A percentile compares a stretch with the other conserved stretches of the same genome.
Conservation (phyloP, 768 basidiomycete species). For the Termitomyces bulborhizus region DNA sequence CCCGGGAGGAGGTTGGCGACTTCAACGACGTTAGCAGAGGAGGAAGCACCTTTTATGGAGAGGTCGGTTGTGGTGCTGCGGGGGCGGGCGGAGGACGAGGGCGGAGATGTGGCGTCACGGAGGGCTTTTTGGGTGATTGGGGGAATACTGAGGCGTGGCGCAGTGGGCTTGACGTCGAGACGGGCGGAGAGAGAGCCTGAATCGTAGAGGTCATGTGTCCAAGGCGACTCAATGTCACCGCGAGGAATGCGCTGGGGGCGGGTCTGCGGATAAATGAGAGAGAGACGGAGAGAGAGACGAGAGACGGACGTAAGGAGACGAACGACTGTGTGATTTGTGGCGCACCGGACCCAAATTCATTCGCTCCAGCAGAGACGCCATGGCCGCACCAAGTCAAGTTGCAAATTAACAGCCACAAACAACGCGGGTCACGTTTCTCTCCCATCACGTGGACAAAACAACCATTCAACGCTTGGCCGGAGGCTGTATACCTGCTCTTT, state of each 20-base stretch:
- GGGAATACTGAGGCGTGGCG: constrained; percentile 47
- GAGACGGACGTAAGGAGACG: constrained; percentile 2
- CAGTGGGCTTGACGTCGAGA: constrained; percentile 34
- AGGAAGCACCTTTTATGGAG: constrained; percentile 65
- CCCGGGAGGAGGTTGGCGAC: constrained; percentile 69
- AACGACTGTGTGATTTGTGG: constrained; percentile 21
- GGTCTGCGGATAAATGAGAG: constrained; percentile 27
- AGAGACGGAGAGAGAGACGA: too few relatives aligned
- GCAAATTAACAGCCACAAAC: not conserved
- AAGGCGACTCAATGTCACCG: constrained; percentile 58
- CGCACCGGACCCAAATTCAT: constrained; percentile 43
- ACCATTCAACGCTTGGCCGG: too few relatives aligned
- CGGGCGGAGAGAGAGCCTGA: constrained; percentile 57
- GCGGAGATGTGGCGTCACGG: constrained; percentile 41
- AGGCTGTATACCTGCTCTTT: too few relatives aligned
- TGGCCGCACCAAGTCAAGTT: constrained; percentile 23
- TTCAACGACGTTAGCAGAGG: constrained; percentile 63
- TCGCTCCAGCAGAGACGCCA: constrained; percentile 58
- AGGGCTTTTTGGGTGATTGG: constrained; percentile 55
- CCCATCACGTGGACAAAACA: too few relatives aligned
- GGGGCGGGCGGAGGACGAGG: not conserved
- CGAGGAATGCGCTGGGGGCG: constrained; percentile 53
- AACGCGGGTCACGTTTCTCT: not conserved
- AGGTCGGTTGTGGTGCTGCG: constrained; percentile 17
- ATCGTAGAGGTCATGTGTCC: constrained; percentile 72